A percentile compares a stretch with the other conserved stretches of the same genome.
Conservation (phyloP, 345 rosid genomes). For the Stellera chamaejasme region DNA sequence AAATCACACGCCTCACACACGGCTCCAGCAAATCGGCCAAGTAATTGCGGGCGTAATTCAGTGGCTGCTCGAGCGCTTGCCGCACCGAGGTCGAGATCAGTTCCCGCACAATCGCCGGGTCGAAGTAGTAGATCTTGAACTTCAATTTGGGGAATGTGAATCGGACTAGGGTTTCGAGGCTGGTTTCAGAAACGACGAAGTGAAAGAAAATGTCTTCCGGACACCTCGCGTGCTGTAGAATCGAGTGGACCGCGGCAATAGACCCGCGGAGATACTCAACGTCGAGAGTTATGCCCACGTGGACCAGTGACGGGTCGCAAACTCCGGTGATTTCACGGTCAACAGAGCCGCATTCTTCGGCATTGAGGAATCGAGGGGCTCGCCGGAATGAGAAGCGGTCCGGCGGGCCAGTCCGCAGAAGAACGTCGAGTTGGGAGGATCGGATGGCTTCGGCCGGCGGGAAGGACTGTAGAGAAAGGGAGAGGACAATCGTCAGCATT, state of each 20-base stretch:
- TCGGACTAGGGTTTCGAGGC: conserved; percentile 55
- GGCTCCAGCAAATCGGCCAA: conserved; percentile 77
- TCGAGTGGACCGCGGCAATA: conserved; percentile 90
- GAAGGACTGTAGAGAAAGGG: conserved; percentile 78
- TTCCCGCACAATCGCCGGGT: conserved; percentile 64
- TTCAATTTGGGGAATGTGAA: conserved; percentile 79
- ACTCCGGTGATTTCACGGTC: conserved; percentile 30
- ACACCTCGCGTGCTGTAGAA: conserved; percentile 65
- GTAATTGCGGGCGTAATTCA: conserved; percentile 92
- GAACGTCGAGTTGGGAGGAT: conserved; percentile 50
- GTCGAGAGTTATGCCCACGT: conserved; percentile 87
- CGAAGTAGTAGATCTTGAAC: conserved; percentile 80
- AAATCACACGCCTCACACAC: conserved; percentile 77
- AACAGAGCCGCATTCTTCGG: conserved; percentile 57
- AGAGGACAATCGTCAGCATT: conserved; percentile 60
- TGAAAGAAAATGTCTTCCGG: conserved; percentile 89
- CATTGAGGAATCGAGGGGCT: conserved; percentile 66
- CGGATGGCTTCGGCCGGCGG: conserved; percentile 94
- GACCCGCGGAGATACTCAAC: conserved; percentile 90
- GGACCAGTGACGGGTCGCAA: conserved; percentile 75
- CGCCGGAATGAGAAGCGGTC: conserved; percentile 53
- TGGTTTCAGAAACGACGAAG: conserved; percentile 70
- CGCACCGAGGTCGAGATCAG: conserved; percentile 83
- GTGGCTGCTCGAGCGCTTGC: conserved; percentile 91
- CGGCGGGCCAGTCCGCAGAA: conserved; percentile 27